Evolutionary conservation across 2,329 filamentous ascomycete genomes (phyloP), one percentile per base, ranked within the genome.

Genomic region (Cyclaneusma minus): DNA sequence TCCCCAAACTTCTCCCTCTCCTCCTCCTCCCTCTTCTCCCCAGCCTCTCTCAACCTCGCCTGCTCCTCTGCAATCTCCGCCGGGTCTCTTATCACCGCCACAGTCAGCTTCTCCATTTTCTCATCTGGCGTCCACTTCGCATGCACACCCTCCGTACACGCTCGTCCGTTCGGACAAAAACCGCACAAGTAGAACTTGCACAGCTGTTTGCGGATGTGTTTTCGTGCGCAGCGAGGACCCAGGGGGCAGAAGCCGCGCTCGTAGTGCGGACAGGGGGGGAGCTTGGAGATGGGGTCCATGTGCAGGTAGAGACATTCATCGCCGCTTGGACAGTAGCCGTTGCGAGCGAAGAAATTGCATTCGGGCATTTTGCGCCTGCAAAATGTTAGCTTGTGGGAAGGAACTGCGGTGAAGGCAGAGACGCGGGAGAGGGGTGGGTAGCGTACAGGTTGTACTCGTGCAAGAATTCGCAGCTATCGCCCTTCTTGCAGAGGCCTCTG

Each of bases 401-500:
- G 16, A 13, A 17, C 12, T 6, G 7, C 4, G 5, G 10, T 12
- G 15, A 25, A 11, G 16, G n/a, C 12, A 29, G n/a, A n/a, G n/a
- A n/a, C n/a, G n/a, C n/a, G n/a, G n/a, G n/a, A n/a, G n/a, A n/a
- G n/a, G n/a, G n/a, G n/a, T n/a, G n/a, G n/a, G n/a, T n/a, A n/a
- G n/a, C 42, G 25, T 32, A 46, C 40, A 98, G 68, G 56, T 98
- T 95, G 62, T 94, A 98, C 56, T 95, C 89, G 63, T 98, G 89
- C 25, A 95, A 63, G 45, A 95, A 98, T 59, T 98, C 89, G 71
- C 89, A 98, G 40, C 74, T 71, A 47, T 94, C 78, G 43, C 87
- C 89, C 56, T 95, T 95, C 50, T 98, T 98, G 64, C 89, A 98
- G 12, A 98, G 70, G 0, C 85, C 87, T 37, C 91, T 81, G 45